These are phyloP conservation scores for Salmacisia buchloeana DNA, from an alignment of 1,284 basidiomycete species.

Conservation along the genomic window DNA sequence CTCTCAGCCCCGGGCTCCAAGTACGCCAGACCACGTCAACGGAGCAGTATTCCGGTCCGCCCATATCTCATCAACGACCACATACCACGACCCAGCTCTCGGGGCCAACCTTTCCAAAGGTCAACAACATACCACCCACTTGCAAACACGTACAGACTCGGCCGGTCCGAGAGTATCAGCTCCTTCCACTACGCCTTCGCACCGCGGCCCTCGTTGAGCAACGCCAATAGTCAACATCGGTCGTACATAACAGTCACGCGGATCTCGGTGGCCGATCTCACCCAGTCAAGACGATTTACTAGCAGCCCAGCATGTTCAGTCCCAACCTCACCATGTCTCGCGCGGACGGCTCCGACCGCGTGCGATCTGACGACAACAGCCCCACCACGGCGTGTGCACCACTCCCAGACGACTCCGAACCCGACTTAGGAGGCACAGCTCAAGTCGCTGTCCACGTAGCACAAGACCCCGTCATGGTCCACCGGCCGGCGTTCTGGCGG, in stretches of 20 bases:
- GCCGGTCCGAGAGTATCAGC: not conserved
- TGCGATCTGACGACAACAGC: not conserved
- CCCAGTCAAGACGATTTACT: not conserved
- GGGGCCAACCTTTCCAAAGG: too few relatives aligned
- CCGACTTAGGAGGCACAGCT: not conserved
- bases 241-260: too few relatives aligned
- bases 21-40: too few relatives aligned
- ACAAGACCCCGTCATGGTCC: not conserved
- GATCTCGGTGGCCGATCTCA: not conserved
- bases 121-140: too few relatives aligned
- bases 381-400: not conserved
- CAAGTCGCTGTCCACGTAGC: not conserved
- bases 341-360: not conserved
- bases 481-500: constrained; percentile 6
- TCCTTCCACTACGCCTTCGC: not conserved
- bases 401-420: not conserved
- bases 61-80: too few relatives aligned
- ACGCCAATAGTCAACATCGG: too few relatives aligned
- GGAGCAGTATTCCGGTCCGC: too few relatives aligned
- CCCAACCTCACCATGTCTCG: not conserved
- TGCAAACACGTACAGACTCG: too few relatives aligned
- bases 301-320: not conserved
- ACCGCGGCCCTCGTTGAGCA: too few relatives aligned
- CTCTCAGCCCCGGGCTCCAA: too few relatives aligned
- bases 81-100: too few relatives aligned